phyloP scores from a whole-genome alignment of 129 eudicot species.

The Tagetes erecta region DNA sequence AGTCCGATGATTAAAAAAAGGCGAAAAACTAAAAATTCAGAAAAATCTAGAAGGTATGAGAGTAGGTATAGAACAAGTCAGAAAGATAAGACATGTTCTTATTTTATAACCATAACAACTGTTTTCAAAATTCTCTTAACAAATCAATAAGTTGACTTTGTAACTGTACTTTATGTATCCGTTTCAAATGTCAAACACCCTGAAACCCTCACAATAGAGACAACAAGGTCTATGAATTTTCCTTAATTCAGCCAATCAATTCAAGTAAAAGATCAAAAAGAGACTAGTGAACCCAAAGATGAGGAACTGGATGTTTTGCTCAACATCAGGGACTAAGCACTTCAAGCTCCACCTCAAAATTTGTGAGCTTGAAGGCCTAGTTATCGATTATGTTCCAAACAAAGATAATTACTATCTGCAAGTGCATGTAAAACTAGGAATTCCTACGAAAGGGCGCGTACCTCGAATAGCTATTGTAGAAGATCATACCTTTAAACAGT shows the following conservation, averaged over 20 bases:
- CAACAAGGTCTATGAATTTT: slow-evolving; percentile 14
- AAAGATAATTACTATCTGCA: slow-evolving; percentile 35
- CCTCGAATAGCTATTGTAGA: slow-evolving; percentile 33
- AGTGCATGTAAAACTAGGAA: slow-evolving; percentile 41
- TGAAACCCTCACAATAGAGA: slow-evolving; percentile 19
- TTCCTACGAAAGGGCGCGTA: slow-evolving; percentile 33
- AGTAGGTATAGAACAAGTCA: slow-evolving; percentile 48
- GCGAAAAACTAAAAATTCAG: slow-evolving; percentile 1
- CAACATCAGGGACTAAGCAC: slow-evolving; percentile 36
- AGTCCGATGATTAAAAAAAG: too few relatives aligned
- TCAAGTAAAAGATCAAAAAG: slow-evolving; percentile 11
- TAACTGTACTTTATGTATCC: slow-evolving; percentile 31
- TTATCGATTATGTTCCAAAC: slow-evolving; percentile 22
- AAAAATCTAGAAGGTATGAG: slow-evolving; percentile 30
- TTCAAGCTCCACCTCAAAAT: slow-evolving; percentile 46
- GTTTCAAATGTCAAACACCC: slow-evolving; percentile 40
- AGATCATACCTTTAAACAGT: slow-evolving; percentile 40
- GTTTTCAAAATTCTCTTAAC: slow-evolving; percentile 32
- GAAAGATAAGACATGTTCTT: slow-evolving; percentile 21
- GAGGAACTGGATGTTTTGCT: slow-evolving; percentile 45
- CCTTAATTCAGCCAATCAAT: slow-evolving; percentile 13
- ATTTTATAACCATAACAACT: slow-evolving; percentile 24
- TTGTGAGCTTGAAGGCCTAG: slow-evolving; percentile 49
- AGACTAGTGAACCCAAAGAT: slow-evolving; percentile 28
- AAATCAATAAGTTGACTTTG: slow-evolving; percentile 43